A percentile compares a stretch with the other conserved stretches of the same genome.
These are phyloP conservation scores for Pichia pseudocactophila DNA, from an alignment of 805 yeast genomes.

Conservation along the genomic window DNA sequence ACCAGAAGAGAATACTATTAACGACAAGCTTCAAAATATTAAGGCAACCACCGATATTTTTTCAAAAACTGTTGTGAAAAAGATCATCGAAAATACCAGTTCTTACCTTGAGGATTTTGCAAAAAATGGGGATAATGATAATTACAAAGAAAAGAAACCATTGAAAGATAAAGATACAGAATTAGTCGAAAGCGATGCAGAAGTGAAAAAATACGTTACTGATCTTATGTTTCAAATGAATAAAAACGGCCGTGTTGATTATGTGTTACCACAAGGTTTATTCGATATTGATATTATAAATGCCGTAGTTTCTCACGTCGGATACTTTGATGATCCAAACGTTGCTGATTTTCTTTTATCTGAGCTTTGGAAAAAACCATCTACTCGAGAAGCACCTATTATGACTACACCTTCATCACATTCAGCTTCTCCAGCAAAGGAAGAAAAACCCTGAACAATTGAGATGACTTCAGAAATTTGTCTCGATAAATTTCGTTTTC, in stretches of 20 bases:
- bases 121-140: neutral
- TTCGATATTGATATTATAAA: conserved; percentile 73
- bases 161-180: neutral
- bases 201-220: conserved; percentile 18
- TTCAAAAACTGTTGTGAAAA: conserved; percentile 21
- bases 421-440: neutral
- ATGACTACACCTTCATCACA: neutral
- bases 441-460: neutral
- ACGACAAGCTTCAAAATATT: conserved; percentile 6
- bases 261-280: conserved; percentile 65
- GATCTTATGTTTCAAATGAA: conserved; percentile 42
- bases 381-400: neutral
- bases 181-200: neutral
- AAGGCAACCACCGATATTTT: conserved; percentile 17
- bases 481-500: too few species aligned
- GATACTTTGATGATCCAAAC: conserved; percentile 80
- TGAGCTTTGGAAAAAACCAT: conserved; percentile 35
- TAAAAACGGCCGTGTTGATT: conserved; percentile 73
- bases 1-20: conserved; percentile 37
- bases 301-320: conserved; percentile 79
- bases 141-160: neutral
- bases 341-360: conserved; percentile 68
- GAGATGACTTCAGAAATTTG: too few species aligned
- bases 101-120: neutral
- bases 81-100: conserved; percentile 5